Evolutionary conservation across 176 grass and related monocot species (phyloP).

Genomic region (Elaeis guineensis): DNA sequence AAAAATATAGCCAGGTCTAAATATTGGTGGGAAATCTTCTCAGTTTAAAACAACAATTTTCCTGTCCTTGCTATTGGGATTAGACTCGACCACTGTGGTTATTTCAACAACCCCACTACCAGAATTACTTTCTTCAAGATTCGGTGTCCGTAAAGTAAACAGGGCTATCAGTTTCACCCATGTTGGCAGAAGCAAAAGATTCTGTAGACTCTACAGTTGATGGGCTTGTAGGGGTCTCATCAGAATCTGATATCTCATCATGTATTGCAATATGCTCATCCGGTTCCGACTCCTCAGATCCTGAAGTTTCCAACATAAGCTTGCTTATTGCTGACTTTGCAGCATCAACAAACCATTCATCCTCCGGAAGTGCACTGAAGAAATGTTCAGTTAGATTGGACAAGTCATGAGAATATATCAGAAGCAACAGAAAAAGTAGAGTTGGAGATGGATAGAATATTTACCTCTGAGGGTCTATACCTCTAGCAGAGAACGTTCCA

Average conservation of each 20-base stretch:
- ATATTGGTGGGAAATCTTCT: too few relatives aligned
- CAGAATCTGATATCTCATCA: conserved; percentile 62
- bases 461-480: conserved; percentile 83
- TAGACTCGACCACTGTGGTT: too few relatives aligned
- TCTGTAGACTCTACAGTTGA: conserved; percentile 48
- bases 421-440: too few relatives aligned
- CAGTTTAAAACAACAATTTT: too few relatives aligned
- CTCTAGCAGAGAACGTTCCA: conserved; percentile 66
- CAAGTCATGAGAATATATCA: neutral
- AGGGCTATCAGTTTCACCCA: conserved; percentile 71
- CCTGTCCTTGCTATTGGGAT: too few relatives aligned
- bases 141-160: conserved; percentile 81
- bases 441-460: neutral
- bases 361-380: conserved; percentile 67
- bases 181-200: conserved; percentile 90
- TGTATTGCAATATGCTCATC: conserved; percentile 36
- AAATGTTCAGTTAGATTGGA: neutral
- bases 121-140: conserved; percentile 8
- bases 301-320: conserved; percentile 68
- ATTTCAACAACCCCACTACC: too few relatives aligned
- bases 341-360: conserved; percentile 88
- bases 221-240: conserved; percentile 36
- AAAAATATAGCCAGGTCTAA: too few relatives aligned
- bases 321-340: conserved; percentile 84
- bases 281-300: conserved; percentile 52